Conservation (phyloP, 1,284 basidiomycete species). For the Tylopilus orsonianus region DNA sequence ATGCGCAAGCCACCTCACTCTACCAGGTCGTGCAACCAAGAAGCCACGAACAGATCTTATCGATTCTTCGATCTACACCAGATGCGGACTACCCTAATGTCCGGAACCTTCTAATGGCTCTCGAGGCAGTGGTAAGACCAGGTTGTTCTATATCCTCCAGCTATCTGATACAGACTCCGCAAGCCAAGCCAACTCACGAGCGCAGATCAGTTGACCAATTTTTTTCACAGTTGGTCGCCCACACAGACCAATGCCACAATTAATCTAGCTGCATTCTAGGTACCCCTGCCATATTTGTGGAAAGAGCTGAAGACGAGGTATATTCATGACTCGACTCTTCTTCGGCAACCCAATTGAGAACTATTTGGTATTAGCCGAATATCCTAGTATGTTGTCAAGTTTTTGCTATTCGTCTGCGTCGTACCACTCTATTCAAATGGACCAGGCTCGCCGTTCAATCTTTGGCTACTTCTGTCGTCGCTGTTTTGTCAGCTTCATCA, state of each 20-base stretch:
- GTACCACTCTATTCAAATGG: background rate
- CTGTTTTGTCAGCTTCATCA: constrained; percentile 69
- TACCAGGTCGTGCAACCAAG: constrained; percentile 41
- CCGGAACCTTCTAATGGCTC: constrained; percentile 34
- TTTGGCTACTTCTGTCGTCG: constrained; percentile 79
- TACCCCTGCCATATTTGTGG: constrained; percentile 52
- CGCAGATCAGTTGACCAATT: constrained; percentile 59
- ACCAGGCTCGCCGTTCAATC: constrained; percentile 60
- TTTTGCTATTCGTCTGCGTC: background rate
- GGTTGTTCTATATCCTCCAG: background rate
- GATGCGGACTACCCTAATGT: constrained; percentile 28
- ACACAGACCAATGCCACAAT: background rate
- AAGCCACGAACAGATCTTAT: constrained; percentile 39
- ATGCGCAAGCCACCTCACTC: constrained; percentile 1
- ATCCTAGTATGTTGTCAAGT: constrained; percentile 27
- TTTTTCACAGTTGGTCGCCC: constrained; percentile 55
- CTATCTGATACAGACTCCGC: constrained; percentile 17
- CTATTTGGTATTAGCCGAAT: constrained; percentile 21
- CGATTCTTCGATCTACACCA: constrained; percentile 30
- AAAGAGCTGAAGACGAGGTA: constrained; percentile 51
- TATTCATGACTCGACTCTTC: constrained; percentile 3
- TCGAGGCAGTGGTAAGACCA: constrained; percentile 46
- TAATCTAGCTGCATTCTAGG: constrained; percentile 34
- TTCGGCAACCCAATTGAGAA: constrained; percentile 4
- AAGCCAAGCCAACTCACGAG: constrained; percentile 51